These are phyloP conservation scores for Lathyrus aphaca DNA, from an alignment of 306 rosid genomes.

Conservation along the genomic window DNA sequence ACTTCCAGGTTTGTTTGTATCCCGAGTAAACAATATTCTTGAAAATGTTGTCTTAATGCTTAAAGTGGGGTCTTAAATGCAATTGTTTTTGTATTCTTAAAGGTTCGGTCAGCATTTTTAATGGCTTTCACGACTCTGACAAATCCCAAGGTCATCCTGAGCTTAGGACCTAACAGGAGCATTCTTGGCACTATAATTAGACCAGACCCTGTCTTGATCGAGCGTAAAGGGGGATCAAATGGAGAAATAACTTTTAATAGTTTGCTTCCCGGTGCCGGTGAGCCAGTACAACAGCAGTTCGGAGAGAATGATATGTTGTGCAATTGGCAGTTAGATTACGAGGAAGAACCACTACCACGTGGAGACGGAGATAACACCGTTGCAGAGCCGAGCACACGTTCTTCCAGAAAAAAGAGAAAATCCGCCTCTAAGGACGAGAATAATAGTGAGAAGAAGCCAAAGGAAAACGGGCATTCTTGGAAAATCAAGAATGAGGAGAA, in stretches of 20 bases:
- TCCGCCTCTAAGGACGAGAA: constrained; percentile 46
- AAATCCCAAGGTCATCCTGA: constrained; percentile 65
- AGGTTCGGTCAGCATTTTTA: constrained; percentile 92
- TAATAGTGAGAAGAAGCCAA: background rate
- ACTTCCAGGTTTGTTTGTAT: constrained; percentile 76
- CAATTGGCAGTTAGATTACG: constrained; percentile 80
- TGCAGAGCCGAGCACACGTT: constrained; percentile 41
- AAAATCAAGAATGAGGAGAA: constrained; percentile 44
- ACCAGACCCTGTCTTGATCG: constrained; percentile 70
- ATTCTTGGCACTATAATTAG: constrained; percentile 96
- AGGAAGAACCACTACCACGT: constrained; percentile 81
- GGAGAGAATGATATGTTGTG: constrained; percentile 59
- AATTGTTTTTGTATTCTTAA: constrained; percentile 23
- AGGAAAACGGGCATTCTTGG: constrained; percentile 44
- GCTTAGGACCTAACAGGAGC: constrained; percentile 74
- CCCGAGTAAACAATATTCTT: constrained; percentile 3
- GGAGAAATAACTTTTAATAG: constrained; percentile 71
- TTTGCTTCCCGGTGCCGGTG: constrained; percentile 96
- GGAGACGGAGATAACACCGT: constrained; percentile 46
- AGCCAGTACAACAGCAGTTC: constrained; percentile 53
- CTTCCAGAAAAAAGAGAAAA: constrained; percentile 69
- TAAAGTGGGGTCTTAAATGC: constrained; percentile 6
- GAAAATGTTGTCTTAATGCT: constrained; percentile 16
- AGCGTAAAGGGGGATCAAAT: constrained; percentile 77
- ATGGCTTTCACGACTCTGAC: constrained; percentile 79